Base-by-base conservation (phyloP, 257 asterid species). In the Gentiana macrophylla region DNA sequence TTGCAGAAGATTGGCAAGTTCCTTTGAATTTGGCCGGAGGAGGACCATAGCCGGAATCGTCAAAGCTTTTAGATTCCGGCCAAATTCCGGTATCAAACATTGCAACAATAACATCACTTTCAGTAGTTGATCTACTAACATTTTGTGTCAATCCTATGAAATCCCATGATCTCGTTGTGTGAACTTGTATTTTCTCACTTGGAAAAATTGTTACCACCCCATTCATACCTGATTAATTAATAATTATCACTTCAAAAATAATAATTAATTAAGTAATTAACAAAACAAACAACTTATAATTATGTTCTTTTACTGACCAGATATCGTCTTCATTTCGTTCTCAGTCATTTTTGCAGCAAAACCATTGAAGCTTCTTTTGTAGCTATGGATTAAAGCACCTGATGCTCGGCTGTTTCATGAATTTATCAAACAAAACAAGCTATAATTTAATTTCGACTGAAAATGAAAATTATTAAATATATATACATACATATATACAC, bases 361-460 rank as follows among this genome's bases (percentile, higher is more conserved):
- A 59, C 84, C 85, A 60, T 77, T 84, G 80, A 84, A 79, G 76
- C 94, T 84, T 71, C 79, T 76, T 63, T 52, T 45, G 61, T 66
- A 66, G 37, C 70, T 66, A 49, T 59, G 53, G 36, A 59, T 51
- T 32, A 59, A 45, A 59, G 65, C 61, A 15, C 59, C 65, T 13
- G 65, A 55, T 12, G 61, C 70, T 37, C 65, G 61, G 53, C 71
- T 60, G 72, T 80, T 70, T 73, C 5, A 62, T 56, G 34, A 59
- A 50, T 49, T 32, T 57, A 38, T 56, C 10, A 41, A 38, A 15
- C 24, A 13, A 15, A 2, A 8, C 15, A 13, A 41, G 9, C 4
- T 7, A 32, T 41, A 38, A 37, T 3, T 33, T 41, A 7, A 37
- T 1, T 37, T 6, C 2, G 8, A 2, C 2, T 1, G 0, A 15